Percentiles rank a stretch among this genome's conserved stretches.
phyloP scores from a whole-genome alignment of 176 grass and related monocot genomes.

The Canna indica region DNA sequence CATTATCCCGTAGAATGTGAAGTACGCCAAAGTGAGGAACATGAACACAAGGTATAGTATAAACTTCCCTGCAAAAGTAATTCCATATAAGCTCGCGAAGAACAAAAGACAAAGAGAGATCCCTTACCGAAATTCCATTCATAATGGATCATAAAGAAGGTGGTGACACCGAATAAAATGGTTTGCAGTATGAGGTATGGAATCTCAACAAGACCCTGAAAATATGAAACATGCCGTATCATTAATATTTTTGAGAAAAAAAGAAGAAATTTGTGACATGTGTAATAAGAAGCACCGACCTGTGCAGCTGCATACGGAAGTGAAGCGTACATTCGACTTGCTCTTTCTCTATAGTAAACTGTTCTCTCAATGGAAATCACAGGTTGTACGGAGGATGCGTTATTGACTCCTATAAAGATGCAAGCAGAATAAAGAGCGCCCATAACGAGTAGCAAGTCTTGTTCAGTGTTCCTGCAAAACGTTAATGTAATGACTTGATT shows the following conservation, averaged over 20 bases:
- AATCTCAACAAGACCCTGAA: constrained; percentile 68
- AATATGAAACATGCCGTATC: constrained; percentile 9
- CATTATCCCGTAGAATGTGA: constrained; percentile 77
- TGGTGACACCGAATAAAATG: constrained; percentile 56
- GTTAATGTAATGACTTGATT: neutral
- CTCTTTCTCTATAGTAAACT: constrained; percentile 59
- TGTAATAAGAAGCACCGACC: constrained; percentile 25
- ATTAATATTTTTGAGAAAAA: neutral
- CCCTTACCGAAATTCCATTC: constrained; percentile 45
- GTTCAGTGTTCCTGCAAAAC: constrained; percentile 41
- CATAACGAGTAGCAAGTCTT: constrained; percentile 51
- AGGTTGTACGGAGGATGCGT: constrained; percentile 57
- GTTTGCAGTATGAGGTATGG: constrained; percentile 53
- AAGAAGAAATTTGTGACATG: neutral
- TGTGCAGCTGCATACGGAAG: constrained; percentile 73
- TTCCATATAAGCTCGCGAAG: neutral
- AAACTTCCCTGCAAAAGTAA: constrained; percentile 46
- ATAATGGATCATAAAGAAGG: constrained; percentile 72
- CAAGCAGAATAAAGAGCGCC: constrained; percentile 57
- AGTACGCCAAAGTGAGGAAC: constrained; percentile 75
- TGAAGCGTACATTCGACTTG: constrained; percentile 56
- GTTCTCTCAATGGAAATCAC: constrained; percentile 67
- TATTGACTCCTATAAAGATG: constrained; percentile 65
- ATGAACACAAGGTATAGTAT: constrained; percentile 53
- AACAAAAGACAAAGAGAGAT: no score